Percentiles rank a stretch among this genome's conserved stretches.
phyloP scores from a whole-genome alignment of 2,329 filamentous ascomycete species.

The Apiospora sp. region DNA sequence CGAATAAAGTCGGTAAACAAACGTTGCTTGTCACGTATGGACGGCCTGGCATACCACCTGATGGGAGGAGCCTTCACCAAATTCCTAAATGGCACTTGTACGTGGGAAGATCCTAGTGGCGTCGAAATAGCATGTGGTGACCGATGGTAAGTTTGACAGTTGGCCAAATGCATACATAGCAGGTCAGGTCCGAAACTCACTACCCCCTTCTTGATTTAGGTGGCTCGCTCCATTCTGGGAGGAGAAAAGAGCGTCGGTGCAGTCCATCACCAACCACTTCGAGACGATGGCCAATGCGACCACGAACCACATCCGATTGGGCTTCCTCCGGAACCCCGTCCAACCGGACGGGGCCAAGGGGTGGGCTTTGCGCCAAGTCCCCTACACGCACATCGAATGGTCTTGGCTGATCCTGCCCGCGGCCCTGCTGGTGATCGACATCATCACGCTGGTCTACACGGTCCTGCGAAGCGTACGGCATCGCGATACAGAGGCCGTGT shows the following conservation, averaged over 20 bases:
- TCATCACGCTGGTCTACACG: background rate
- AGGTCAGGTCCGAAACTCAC: background rate
- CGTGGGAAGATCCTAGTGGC: background rate
- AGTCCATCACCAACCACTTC: background rate
- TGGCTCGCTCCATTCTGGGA: conserved; percentile 13
- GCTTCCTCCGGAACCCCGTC: background rate
- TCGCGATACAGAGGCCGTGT: background rate
- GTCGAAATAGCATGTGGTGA: background rate
- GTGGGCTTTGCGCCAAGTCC: background rate
- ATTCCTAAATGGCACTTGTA: background rate
- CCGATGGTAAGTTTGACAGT: conserved; percentile 2
- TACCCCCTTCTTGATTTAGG: no score
- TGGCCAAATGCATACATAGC: no score
- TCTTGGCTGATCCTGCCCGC: background rate
- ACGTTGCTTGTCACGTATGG: background rate
- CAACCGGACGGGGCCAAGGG: background rate
- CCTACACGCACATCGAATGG: background rate
- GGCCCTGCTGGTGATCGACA: background rate
- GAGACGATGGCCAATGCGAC: background rate
- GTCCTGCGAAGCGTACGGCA: background rate
- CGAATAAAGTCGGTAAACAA: background rate
- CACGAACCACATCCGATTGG: conserved; percentile 13
- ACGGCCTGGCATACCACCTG: background rate
- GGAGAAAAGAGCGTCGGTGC: background rate
- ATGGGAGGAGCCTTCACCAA: background rate